Evolutionary conservation across 768 basidiomycete genomes (phyloP).

Genomic region (Lentinula boryana): DNA sequence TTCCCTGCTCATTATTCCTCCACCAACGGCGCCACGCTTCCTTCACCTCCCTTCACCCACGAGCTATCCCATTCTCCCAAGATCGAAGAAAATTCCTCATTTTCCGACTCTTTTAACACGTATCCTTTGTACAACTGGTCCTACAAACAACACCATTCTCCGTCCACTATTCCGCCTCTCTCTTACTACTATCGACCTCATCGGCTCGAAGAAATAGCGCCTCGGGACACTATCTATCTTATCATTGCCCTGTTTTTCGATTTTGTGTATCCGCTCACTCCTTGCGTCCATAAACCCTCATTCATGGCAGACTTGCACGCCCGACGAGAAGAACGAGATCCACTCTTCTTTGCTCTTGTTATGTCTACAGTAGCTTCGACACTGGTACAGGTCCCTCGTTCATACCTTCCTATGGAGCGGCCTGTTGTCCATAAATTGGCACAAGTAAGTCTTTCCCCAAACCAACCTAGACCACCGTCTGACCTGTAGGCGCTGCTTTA

Average conservation of each 20-base stretch:
- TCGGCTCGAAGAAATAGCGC: constrained; percentile 76
- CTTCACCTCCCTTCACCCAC: constrained; percentile 24
- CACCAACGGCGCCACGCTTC: constrained; percentile 30
- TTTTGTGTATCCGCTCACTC: constrained; percentile 88
- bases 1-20: constrained; percentile 52
- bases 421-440: constrained; percentile 81
- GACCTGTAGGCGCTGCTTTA: constrained; percentile 19
- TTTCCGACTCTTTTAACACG: constrained; percentile 49
- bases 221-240: constrained; percentile 72
- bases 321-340: constrained; percentile 78
- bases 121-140: constrained; percentile 70
- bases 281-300: constrained; percentile 85
- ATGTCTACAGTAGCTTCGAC: constrained; percentile 88
- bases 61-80: constrained; percentile 29
- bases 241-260: constrained; percentile 90
- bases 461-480: background rate
- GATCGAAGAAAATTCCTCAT: constrained; percentile 39
- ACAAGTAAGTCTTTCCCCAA: constrained; percentile 25
- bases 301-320: constrained; percentile 87
- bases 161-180: constrained; percentile 51
- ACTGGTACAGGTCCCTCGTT: constrained; percentile 81
- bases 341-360: constrained; percentile 86
- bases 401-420: constrained; percentile 84
- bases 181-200: constrained; percentile 71
- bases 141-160: constrained; percentile 50